Evolutionary conservation across 352 stramenopile species (phyloP).

Genomic region (Sclerospora graminicola): DNA sequence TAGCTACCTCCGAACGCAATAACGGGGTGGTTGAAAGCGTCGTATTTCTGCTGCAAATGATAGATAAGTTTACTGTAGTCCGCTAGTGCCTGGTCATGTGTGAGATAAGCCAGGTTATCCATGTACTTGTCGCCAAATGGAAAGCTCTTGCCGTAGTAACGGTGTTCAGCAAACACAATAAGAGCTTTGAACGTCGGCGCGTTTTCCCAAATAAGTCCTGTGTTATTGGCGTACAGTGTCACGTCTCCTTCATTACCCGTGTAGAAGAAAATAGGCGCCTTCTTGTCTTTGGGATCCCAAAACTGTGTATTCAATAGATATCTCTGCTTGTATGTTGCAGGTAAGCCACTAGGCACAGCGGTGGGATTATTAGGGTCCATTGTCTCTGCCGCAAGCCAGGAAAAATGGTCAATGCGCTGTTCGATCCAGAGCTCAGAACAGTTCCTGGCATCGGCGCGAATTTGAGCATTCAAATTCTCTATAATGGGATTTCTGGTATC

Average conservation of each 20-base stretch:
- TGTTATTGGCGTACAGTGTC: constrained; percentile 90
- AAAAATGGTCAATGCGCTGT: constrained; percentile 87
- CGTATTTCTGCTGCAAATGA: constrained; percentile 65
- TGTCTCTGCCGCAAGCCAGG: constrained; percentile 32
- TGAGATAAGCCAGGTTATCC: constrained; percentile 74
- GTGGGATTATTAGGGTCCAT: constrained; percentile 4
- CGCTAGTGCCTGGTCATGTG: constrained; percentile 87
- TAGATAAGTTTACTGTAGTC: constrained; percentile 89
- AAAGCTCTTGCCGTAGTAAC: constrained; percentile 90
- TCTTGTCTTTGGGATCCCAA: constrained; percentile 54
- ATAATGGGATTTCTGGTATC: constrained; percentile 7
- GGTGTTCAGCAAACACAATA: constrained; percentile 93
- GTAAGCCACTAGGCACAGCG: constrained; percentile 9
- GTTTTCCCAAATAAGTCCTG: constrained; percentile 92
- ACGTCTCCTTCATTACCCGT: constrained; percentile 93
- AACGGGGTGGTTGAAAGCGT: constrained; percentile 67
- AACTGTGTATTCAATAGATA: constrained; percentile 86
- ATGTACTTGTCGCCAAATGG: constrained; percentile 67
- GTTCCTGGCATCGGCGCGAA: constrained; percentile 47
- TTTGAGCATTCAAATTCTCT: not conserved
- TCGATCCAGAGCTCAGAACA: constrained; percentile 82
- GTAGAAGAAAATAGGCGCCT: constrained; percentile 88
- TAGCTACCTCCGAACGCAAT: constrained; percentile 94
- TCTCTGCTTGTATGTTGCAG: constrained; percentile 75
- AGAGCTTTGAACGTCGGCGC: constrained; percentile 81